phyloP scores from a whole-genome alignment of 768 basidiomycete genomes.

The Naganishia vishniacii region DNA sequence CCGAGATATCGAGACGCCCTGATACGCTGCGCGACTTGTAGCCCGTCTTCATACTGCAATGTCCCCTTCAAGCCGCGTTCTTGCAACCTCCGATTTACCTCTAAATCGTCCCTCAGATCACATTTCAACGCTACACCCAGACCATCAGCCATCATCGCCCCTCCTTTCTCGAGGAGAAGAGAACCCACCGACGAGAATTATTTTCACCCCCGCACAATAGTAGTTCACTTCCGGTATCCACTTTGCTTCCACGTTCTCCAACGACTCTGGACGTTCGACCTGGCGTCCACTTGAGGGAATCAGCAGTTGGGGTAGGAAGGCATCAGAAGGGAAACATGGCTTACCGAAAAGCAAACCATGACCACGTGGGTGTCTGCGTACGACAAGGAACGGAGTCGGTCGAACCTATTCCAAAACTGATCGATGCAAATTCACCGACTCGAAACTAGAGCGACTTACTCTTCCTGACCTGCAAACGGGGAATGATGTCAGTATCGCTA shows the following conservation, averaged over 20 bases:
- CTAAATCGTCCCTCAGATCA: conserved; percentile 79
- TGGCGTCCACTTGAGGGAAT: not conserved
- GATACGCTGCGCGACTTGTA: conserved; percentile 53
- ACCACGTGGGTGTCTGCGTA: conserved; percentile 96
- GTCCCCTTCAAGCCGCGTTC: conserved; percentile 61
- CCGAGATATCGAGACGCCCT: conserved; percentile 75
- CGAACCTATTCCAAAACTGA: conserved; percentile 54
- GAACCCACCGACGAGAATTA: conserved; percentile 81
- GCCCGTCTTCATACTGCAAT: conserved; percentile 86
- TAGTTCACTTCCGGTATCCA: conserved; percentile 55
- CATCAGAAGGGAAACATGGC: not conserved
- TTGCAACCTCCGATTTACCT: conserved; percentile 65
- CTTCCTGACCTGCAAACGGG: conserved; percentile 23
- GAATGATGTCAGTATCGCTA: not conserved
- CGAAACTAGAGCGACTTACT: conserved; percentile 54
- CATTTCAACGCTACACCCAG: conserved; percentile 74
- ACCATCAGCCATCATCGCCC: no score
- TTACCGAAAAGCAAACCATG: conserved; percentile 81
- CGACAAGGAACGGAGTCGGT: conserved; percentile 82
- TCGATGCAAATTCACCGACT: not conserved
- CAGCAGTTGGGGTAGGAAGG: not conserved
- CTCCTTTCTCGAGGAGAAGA: not conserved
- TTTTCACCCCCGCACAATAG: conserved; percentile 92
- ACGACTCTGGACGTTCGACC: conserved; percentile 89
- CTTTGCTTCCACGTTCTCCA: conserved; percentile 93